Percentiles rank a stretch among this genome's conserved stretches.
phyloP scores from a whole-genome alignment of 495 filamentous ascomycete genomes.

The Aspergillus sparsus region DNA sequence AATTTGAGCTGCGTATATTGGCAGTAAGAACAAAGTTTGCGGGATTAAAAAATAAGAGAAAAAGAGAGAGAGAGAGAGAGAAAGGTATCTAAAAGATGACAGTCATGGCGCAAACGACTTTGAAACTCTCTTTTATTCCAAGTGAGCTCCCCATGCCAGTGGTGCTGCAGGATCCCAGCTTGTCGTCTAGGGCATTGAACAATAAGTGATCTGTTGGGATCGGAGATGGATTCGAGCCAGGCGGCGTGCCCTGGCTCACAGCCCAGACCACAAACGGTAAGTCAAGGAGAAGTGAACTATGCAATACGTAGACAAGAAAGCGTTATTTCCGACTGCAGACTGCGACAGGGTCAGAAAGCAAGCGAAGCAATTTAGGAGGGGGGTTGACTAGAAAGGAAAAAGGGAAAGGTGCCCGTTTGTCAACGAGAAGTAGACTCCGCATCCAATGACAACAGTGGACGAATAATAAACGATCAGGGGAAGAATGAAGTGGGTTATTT shows the following conservation, averaged over 20 bases:
- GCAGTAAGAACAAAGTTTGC: slow-evolving; percentile 2
- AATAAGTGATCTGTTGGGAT: slow-evolving; percentile 16
- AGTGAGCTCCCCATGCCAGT: slow-evolving; percentile 38
- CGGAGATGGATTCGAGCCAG: slow-evolving; percentile 12
- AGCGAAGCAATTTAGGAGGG: slow-evolving; percentile 9
- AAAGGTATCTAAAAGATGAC: slow-evolving; percentile 30
- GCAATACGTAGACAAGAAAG: slow-evolving; percentile 2
- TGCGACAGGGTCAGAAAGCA: slow-evolving; percentile 19
- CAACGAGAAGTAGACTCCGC: slow-evolving; percentile 20
- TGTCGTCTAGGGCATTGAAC: slow-evolving; percentile 28
- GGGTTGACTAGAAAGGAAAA: slow-evolving; percentile 19
- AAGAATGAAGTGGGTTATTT: slow-evolving; percentile 19
- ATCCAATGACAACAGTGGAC: slow-evolving; percentile 16
- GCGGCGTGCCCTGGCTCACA: slow-evolving; percentile 7
- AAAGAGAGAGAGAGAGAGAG: slow-evolving; percentile 22
- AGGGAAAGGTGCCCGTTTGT: slow-evolving; percentile 24
- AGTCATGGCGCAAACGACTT: slow-evolving; percentile 35
- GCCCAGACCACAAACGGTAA: slow-evolving; percentile 15
- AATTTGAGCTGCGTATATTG: slow-evolving; percentile 22
- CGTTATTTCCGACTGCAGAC: slow-evolving; percentile 20
- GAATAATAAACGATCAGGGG: slow-evolving; percentile 13
- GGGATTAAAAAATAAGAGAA: neutral
- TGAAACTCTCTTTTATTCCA: slow-evolving; percentile 29
- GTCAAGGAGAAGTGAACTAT: slow-evolving; percentile 5
- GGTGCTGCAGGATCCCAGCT: slow-evolving; percentile 37